Evolutionary conservation across 2,329 filamentous ascomycete genomes (phyloP), one percentile per base, ranked within the genome.

Genomic region (Phaeosphaeria sp.): DNA sequence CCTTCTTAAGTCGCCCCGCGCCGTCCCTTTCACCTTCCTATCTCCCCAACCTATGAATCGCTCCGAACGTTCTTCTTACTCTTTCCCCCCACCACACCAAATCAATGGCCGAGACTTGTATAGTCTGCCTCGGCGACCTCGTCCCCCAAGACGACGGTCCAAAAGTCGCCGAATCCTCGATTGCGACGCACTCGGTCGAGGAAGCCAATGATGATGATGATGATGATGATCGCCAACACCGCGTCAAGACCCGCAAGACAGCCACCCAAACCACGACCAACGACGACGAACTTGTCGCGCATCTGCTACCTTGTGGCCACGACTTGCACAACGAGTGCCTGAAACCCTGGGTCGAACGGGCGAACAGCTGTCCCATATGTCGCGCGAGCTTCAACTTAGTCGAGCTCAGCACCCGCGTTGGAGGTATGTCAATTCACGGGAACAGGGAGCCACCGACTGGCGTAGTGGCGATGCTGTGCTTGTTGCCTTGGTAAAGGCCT

Each of bases 341-440:
- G 67, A 90, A 91, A 69, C 92, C 93, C 67, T 99, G 95, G 95
- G 92, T 94, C 46, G 92, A 96, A 79, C 91, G 96, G 77, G 94
- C 95, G 63, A 99, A 98, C 79, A 97, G 93, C 75, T 99, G 95
- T 78, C 95, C 95, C 46, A 97, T 99, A 77, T 99, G 95, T 80
- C 91, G 95, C 67, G 91, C 92, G 70, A 88, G 86, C 63, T 98
- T 99, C 82, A 94, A 98, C 78, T 81, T 90, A 69, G 93, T 99
- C 65, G 88, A 95, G 75, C 88, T 99, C 60, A 90, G 90, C 77
- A 87, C 91, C 73, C 87, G 85, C 66, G 80, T 93, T 71, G 91
- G 92, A 83, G 92, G 92, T 95, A 86, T 68, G 71, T 73, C 53
- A 69, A 56, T 57, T 60, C 56, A 57, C 51, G 63, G 66, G 61